phyloP scores from a whole-genome alignment of 78 protist species.

The Salpingoeca rosetta region DNA sequence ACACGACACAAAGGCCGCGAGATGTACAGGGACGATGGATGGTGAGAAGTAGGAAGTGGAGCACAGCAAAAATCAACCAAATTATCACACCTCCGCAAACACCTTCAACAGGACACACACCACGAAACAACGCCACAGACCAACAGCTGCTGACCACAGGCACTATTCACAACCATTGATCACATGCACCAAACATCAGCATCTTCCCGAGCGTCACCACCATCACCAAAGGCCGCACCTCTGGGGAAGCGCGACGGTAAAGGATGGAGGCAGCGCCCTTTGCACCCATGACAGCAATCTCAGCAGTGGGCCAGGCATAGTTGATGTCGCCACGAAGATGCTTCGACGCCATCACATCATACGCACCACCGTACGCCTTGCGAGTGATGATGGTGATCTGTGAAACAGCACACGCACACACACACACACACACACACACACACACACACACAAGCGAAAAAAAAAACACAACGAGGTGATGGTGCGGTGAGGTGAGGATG shows the following conservation, averaged over 20 bases:
- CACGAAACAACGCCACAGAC: not conserved
- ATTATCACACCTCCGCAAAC: not conserved
- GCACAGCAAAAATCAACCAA: not conserved
- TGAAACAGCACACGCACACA: no score
- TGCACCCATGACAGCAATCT: constrained; percentile 98
- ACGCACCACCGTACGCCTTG: constrained; percentile 97
- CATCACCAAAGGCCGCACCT: no score
- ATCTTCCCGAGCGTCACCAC: no score
- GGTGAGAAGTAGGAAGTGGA: not conserved
- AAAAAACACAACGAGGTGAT: no score
- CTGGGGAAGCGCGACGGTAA: constrained; percentile 61
- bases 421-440: no score
- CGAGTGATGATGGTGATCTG: constrained; percentile 94
- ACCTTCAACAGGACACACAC: not conserved
- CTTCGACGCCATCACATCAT: constrained; percentile 76
- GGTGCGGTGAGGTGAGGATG: no score
- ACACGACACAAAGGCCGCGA: not conserved
- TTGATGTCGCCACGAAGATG: constrained; percentile 93
- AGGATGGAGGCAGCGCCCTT: constrained; percentile 94
- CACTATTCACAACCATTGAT: not conserved
- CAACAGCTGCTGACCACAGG: not conserved
- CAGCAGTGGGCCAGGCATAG: constrained; percentile 98
- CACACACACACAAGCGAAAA: no score
- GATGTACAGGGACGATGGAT: not conserved
- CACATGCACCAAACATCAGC: not conserved